Percentiles rank a stretch among this genome's conserved stretches.
These are phyloP conservation scores for Schizopora paradoxa DNA, from an alignment of 1,284 basidiomycete species.

Conservation along the genomic window DNA sequence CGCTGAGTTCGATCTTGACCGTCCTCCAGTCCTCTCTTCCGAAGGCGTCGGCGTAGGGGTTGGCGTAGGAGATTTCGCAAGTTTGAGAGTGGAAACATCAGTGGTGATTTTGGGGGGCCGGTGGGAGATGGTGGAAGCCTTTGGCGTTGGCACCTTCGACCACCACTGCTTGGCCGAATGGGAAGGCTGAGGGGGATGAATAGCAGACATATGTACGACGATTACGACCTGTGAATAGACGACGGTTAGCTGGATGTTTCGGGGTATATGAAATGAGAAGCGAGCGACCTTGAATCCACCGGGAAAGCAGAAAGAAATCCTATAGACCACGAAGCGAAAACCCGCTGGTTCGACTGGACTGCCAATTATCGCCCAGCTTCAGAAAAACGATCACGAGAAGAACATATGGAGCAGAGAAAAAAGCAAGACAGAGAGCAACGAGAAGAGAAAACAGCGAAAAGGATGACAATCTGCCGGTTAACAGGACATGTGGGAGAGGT, in stretches of 20 bases:
- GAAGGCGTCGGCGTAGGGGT: constrained; percentile 22
- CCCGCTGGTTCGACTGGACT: background rate
- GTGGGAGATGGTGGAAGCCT: constrained; percentile 29
- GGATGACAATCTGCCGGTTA: too few species aligned
- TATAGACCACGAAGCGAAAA: background rate
- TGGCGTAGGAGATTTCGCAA: constrained; percentile 6
- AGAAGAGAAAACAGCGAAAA: constrained; percentile 8
- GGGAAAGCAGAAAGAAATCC: constrained; percentile 2
- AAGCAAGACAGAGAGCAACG: constrained; percentile 4
- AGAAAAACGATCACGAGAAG: constrained; percentile 6
- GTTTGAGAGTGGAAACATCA: constrained; percentile 14
- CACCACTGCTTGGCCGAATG: constrained; percentile 17
- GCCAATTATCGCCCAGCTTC: background rate
- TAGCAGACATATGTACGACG: too few species aligned
- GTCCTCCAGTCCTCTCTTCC: constrained; percentile 27
- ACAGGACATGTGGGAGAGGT: too few species aligned
- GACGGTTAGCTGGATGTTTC: too few species aligned
- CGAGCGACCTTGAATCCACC: too few species aligned
- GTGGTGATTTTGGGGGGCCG: constrained; percentile 30
- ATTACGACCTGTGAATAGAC: too few species aligned
- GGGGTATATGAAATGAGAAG: too few species aligned
- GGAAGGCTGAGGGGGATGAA: constrained; percentile 13
- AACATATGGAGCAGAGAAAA: background rate
- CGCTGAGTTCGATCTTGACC: constrained; percentile 26
- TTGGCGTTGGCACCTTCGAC: constrained; percentile 16